Percentiles rank a stretch among this genome's conserved stretches.
These are phyloP conservation scores for Nicotiana sylvestris DNA, from an alignment of 257 asterid species.

Conservation along the genomic window DNA sequence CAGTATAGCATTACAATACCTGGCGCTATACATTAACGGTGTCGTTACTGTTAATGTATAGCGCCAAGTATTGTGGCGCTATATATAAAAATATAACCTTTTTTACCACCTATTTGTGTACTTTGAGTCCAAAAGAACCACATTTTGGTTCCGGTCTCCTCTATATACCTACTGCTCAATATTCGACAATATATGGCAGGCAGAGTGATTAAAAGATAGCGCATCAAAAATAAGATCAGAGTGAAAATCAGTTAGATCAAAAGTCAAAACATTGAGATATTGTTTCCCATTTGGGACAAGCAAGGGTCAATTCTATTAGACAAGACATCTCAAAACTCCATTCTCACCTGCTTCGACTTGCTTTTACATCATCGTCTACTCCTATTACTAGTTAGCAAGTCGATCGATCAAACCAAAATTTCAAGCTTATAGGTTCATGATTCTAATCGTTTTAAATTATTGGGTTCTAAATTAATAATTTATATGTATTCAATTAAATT, in stretches of 20 bases:
- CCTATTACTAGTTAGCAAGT: not conserved
- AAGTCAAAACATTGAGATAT: not conserved
- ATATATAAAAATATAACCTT: too few species aligned
- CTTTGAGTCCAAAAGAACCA: too few species aligned
- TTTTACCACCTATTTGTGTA: too few species aligned
- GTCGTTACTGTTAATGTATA: too few species aligned
- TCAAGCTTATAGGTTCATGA: too few species aligned
- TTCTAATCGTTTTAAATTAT: too few species aligned
- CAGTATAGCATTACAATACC: too few species aligned
- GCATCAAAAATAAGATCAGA: not conserved
- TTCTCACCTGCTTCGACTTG: not conserved
- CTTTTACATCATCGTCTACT: not conserved
- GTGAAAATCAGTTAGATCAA: not conserved
- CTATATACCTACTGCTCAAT: not conserved
- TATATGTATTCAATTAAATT: too few species aligned
- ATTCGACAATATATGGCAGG: slow-evolving; percentile 8
- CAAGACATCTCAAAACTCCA: slow-evolving; percentile 6
- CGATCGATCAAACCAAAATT: too few species aligned
- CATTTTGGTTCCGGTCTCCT: not conserved
- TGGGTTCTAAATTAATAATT: too few species aligned
- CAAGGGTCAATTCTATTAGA: not conserved
- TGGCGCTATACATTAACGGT: too few species aligned
- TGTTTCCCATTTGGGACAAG: slow-evolving; percentile 2
- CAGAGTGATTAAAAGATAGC: slow-evolving; percentile 4
- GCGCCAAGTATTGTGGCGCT: too few species aligned